Conservation (phyloP, 306 rosid genomes). For the barrel medic (Medicago truncatula) region MtrunA17r5.0-ANR NC_053049.1:6327501-6328000, state of each 20-base stretch:
- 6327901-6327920: too few relatives aligned
- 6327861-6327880: constrained; percentile 53
- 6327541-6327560: not conserved
- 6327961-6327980: too few relatives aligned
- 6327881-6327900: not conserved
- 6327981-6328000: too few relatives aligned
- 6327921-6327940: too few relatives aligned
- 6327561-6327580: not conserved
- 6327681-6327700: not conserved
- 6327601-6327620: constrained; percentile 43
- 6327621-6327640: constrained; percentile 56
- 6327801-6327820: not conserved
- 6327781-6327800: not conserved
- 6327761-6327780: not conserved
- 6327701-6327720: not conserved
- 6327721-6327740: not conserved
- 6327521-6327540: constrained; percentile 50
- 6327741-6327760: not conserved
- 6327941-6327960: too few relatives aligned
- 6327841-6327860: constrained; percentile 48
- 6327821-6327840: not conserved
- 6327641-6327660: not conserved
- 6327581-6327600: not conserved
- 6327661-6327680: not conserved
- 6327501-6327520: constrained; percentile 40